phyloP scores from a whole-genome alignment of 345 rosid genomes.

The Salix exigua region DNA sequence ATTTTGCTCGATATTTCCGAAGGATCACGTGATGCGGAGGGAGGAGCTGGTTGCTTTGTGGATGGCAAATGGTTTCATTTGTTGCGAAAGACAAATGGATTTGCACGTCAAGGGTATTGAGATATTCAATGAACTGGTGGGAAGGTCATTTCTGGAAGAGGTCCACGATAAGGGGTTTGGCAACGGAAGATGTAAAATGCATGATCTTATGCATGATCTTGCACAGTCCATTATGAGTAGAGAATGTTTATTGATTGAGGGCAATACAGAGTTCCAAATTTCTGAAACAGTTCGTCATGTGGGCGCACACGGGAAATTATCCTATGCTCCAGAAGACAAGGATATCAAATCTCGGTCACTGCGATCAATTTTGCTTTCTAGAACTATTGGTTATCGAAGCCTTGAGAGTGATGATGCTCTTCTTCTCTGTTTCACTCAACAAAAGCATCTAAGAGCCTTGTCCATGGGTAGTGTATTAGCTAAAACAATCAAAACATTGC shows the following conservation, averaged over 20 bases:
- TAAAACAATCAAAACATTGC: neutral
- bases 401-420: neutral
- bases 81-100: neutral
- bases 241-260: neutral
- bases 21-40: neutral
- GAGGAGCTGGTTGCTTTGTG: constrained; percentile 14
- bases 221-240: constrained; percentile 2
- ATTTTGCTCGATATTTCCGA: constrained; percentile 3
- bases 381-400: no score
- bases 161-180: neutral
- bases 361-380: neutral
- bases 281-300: neutral
- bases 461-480: no score
- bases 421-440: neutral
- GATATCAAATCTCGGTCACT: neutral
- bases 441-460: neutral
- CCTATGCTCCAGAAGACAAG: neutral
- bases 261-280: neutral
- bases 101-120: constrained; percentile 14
- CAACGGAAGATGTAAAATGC: constrained; percentile 15
- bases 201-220: constrained; percentile 23
- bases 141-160: constrained; percentile 20
- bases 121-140: constrained; percentile 12
- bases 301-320: neutral
- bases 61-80: constrained; percentile 30